Percentiles rank a stretch among this genome's conserved stretches.
Conservation (phyloP, 2,329 filamentous ascomycete genomes). For the Cladophialophora psammophila region DNA sequence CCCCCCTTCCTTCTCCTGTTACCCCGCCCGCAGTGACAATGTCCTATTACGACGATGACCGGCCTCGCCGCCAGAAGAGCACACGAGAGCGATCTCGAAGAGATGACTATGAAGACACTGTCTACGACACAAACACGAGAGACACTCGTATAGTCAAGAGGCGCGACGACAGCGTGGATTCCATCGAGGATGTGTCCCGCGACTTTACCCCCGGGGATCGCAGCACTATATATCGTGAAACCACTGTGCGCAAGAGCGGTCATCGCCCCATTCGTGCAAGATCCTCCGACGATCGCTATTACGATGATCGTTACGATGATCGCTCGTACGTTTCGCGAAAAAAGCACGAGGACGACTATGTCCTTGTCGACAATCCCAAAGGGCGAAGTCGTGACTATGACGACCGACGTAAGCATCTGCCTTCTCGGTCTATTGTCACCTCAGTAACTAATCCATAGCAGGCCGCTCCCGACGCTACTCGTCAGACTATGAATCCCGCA, state of each 20-base stretch:
- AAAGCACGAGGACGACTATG: constrained; percentile 58
- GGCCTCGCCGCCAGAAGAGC: constrained; percentile 56
- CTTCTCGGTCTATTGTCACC: not conserved
- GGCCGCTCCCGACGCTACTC: constrained; percentile 40
- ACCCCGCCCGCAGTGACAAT: constrained; percentile 28
- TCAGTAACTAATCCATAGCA: constrained; percentile 27
- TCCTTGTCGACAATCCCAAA: constrained; percentile 33
- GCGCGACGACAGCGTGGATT: constrained; percentile 76
- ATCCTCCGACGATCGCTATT: constrained; percentile 45
- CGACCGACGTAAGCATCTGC: constrained; percentile 44
- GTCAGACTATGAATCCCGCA: constrained; percentile 48
- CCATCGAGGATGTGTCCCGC: constrained; percentile 81
- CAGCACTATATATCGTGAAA: constrained; percentile 45
- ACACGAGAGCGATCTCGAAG: constrained; percentile 35
- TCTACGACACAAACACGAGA: constrained; percentile 37
- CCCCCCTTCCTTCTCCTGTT: constrained; percentile 19
- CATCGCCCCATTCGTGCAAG: constrained; percentile 42
- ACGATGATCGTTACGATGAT: constrained; percentile 52
- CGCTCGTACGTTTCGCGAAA: constrained; percentile 47
- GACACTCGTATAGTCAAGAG: constrained; percentile 43
- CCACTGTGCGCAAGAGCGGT: constrained; percentile 47
- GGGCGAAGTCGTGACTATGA: constrained; percentile 36
- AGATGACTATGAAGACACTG: constrained; percentile 39
- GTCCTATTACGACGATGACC: constrained; percentile 61
- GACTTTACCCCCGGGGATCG: constrained; percentile 79